Base-by-base conservation (phyloP, 805 yeast species). In the Myxozyma neotropica region DNA sequence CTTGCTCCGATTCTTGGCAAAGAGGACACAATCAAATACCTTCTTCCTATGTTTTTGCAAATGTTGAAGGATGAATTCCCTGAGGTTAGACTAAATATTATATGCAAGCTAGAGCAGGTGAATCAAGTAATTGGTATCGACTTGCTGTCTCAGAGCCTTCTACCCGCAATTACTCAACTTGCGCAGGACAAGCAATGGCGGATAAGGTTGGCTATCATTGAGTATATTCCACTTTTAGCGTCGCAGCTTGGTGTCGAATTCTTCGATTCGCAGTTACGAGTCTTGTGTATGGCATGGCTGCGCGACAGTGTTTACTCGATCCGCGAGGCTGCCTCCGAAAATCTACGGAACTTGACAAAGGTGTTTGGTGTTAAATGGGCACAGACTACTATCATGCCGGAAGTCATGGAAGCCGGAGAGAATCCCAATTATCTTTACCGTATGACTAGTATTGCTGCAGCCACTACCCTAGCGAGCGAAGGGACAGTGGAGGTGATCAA, bases 141-240 rank as follows among this genome's bases (percentile, higher is more conserved):
- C 68, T 77, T 88, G 62, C 80, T 94, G 65, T 86, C 96, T 26
- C 92, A 91, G 69, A 87, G 91, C 40, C 79, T 94, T 64, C 80
- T 94, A 66, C 99, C 99, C 2, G 98, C 99, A 2, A 93, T 94
- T 67, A 86, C 96, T 10, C 97, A 93, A 67, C 81, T 94, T 67
- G 98, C 99, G 10, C 92, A 91, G 72, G 99, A 94, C 76, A 87
- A 87, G 70, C 93, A 92, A 71, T 94, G 99, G 99, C 85, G 99
- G 71, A 97, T 94, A 29, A 85, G 98, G 72, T 80, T 94, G 72
- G 98, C 98, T 10, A 94, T 94, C 63, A 94, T 94, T 70, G 96
- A 94, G 73, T 94, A 94, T 76, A 90, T 92, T 67, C 99, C 99
- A 31, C 80, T 93, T 64, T 79, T 94, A 66, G 97, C 98, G 6